Evolutionary conservation across 2,329 filamentous ascomycete species (phyloP).

Genomic region (Ceratocystis colombiana): DNA sequence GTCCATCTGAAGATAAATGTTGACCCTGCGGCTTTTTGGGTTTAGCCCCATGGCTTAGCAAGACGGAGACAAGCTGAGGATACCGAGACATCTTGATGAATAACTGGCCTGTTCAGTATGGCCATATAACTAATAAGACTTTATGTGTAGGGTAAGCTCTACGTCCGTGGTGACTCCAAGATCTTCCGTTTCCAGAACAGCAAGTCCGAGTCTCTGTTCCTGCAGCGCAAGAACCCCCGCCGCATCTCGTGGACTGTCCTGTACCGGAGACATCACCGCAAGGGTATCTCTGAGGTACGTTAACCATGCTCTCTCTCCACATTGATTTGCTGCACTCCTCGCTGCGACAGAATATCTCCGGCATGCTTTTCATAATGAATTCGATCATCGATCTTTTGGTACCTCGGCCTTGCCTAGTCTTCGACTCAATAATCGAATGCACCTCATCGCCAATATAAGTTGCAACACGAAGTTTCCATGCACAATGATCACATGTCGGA

Average conservation of each 20-base stretch:
- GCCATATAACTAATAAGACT: slow-evolving; percentile 19
- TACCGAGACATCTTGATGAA: slow-evolving; percentile 4
- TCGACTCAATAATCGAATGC: not conserved
- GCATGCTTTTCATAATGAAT: slow-evolving; percentile 8
- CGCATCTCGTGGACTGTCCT: slow-evolving; percentile 98
- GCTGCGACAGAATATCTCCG: not conserved
- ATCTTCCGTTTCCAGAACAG: slow-evolving; percentile 99
- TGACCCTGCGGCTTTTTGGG: slow-evolving; percentile 14
- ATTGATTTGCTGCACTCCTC: not conserved
- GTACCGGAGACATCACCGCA: slow-evolving; percentile 98
- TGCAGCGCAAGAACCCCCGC: slow-evolving; percentile 99
- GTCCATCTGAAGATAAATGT: not conserved
- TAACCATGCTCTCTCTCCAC: not conserved
- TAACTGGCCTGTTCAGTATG: not conserved
- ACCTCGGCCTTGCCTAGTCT: not conserved
- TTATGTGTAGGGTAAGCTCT: slow-evolving; percentile 81
- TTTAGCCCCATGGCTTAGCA: not conserved
- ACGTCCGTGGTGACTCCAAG: slow-evolving; percentile 99
- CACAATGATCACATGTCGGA: not conserved
- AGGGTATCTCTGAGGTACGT: slow-evolving; percentile 99
- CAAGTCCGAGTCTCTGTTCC: slow-evolving; percentile 99
- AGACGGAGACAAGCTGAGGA: slow-evolving; percentile 4
- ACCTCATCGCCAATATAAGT: not conserved
- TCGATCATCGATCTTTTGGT: not conserved
- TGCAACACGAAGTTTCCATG: not conserved